A percentile compares a stretch with the other conserved stretches of the same genome.
Evolutionary conservation across 441 rosid species (phyloP).

Genomic region (Syzygium syzygioides): DNA sequence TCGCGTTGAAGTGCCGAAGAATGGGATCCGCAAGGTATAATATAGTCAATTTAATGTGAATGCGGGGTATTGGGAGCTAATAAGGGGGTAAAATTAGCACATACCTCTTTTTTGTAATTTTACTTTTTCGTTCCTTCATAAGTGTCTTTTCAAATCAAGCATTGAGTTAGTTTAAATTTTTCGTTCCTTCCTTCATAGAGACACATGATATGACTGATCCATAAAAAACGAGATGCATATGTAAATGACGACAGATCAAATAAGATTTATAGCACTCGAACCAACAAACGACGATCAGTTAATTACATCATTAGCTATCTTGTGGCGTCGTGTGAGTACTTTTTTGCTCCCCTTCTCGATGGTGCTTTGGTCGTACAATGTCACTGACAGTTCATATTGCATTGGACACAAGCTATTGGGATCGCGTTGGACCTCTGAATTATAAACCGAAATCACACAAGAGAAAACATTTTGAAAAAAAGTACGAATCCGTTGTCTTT

Average conservation of each 20-base stretch:
- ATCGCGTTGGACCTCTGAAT: neutral
- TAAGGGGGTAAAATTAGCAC: too few relatives aligned
- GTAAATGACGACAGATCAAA: neutral
- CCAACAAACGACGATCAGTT: fast-evolving
- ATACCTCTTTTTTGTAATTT: too few relatives aligned
- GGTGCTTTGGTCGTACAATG: neutral
- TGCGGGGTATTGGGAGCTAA: too few relatives aligned
- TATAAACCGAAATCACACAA: too few relatives aligned
- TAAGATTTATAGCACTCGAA: neutral
- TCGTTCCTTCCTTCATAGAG: neutral
- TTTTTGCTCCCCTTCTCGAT: neutral
- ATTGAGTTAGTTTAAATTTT: too few relatives aligned
- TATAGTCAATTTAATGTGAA: too few relatives aligned
- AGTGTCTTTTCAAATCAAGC: too few relatives aligned
- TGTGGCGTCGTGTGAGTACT: neutral
- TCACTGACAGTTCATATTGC: neutral
- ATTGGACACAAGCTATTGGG: neutral
- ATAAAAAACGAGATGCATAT: neutral
- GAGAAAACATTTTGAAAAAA: too few relatives aligned
- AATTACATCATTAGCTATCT: neutral
- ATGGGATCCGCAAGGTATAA: too few relatives aligned
- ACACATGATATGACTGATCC: neutral
- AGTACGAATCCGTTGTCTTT: too few relatives aligned
- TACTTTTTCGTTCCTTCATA: too few relatives aligned
- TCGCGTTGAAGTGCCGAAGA: too few relatives aligned